Base-by-base conservation (phyloP, 768 basidiomycete species). In the Trametes cingulata region DNA sequence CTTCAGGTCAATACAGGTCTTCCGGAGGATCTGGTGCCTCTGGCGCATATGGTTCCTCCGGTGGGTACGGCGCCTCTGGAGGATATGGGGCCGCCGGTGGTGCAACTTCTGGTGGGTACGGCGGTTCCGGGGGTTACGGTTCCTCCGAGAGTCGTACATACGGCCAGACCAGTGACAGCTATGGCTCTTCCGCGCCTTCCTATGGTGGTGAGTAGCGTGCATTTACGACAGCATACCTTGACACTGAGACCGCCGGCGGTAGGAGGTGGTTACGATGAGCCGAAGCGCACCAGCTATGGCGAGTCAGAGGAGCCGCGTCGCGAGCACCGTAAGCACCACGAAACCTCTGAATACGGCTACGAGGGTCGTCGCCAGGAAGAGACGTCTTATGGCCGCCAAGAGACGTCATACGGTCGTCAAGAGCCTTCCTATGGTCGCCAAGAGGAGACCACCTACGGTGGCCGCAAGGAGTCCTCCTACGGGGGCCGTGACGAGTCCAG, bases 21-120 rank as follows among this genome's bases (percentile, higher is more conserved):
- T 47, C 52, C 17, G 52, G 43, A 49, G 62, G 40, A 42, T 59
- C 58, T 19, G 64, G 61, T 17, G 50, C 25, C 13, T 53, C 59
- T 12, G 54, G 47, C 20, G 53, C 39, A 45, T 56, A 50, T 42
- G 41, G 35, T 37, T 8, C 52, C 9, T 27, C 40, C 3, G 46
- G 19, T 12, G 42, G 52, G 2, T 57, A 47, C 48, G 39, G 50
- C 37, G n/a, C 56, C 60, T 24, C 50, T 36, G 50, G 24, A 4
- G 50, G 33, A 51, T 40, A 51, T 20, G 36, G 37, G 33, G 6
- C 41, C 40, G 22, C 15, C 12, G 24, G 42, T 10, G n/a, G n/a
- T 33, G 52, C 12, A 25, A 6, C 46, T 27, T 13, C 42, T 14
- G 43, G 14, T 12, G 55, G 43, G 10, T 52, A 49, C 35, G 50